phyloP scores from a whole-genome alignment of 495 filamentous ascomycete genomes.

The Chaetomium cochliodes region DNA sequence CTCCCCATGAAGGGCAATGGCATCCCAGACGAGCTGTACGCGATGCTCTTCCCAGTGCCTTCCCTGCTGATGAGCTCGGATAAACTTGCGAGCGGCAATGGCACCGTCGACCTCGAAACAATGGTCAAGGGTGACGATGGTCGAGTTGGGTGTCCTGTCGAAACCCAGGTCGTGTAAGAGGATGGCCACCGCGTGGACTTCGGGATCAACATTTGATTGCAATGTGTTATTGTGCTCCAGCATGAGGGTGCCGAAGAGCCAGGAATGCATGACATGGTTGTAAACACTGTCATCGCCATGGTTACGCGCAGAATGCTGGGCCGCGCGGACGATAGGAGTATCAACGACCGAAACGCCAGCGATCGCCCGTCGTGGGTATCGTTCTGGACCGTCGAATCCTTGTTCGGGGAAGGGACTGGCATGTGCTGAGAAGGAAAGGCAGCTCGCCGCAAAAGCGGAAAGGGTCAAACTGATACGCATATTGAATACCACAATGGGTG shows the following conservation, averaged over 20 bases:
- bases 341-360: background rate
- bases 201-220: background rate
- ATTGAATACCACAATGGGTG: too few species aligned
- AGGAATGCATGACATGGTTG: background rate
- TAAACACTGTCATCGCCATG: background rate
- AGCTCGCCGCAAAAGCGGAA: background rate
- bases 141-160: background rate
- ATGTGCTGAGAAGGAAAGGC: background rate
- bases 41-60: background rate
- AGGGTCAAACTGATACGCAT: background rate
- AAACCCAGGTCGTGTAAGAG: background rate
- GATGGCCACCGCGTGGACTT: background rate
- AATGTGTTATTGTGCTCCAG: background rate
- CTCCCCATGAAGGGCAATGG: background rate
- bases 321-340: background rate
- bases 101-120: conserved; percentile 3
- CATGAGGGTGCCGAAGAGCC: background rate
- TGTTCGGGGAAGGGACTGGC: background rate
- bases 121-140: conserved; percentile 1
- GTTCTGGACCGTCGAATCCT: background rate
- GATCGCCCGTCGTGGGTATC: background rate
- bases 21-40: conserved; percentile 6
- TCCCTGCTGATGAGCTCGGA: background rate
- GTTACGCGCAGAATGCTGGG: background rate
- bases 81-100: conserved; percentile 8